Evolutionary conservation across 331 rosid species (phyloP), one percentile per base, ranked within the genome.

Genomic region (Malus hybrid): DNA sequence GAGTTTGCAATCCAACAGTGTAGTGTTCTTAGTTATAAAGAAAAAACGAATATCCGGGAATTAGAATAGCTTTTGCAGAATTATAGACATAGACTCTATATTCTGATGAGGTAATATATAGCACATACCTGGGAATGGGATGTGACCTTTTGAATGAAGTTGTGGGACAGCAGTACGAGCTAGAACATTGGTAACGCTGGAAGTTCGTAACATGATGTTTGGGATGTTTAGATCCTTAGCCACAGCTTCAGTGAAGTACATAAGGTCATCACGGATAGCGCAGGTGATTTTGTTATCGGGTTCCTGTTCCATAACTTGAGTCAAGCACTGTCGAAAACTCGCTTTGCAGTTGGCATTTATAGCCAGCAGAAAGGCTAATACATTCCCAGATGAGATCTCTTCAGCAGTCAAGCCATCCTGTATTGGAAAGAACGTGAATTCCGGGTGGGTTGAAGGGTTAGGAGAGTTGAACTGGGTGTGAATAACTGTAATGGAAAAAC

Each of bases 101-200:
- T 24, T 24, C 24, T 24, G 24, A 24, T 24, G 24, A 24, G 24
- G 24, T 24, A 24, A 24, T 24, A 24, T 24, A 24, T 24, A 1
- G 24, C 27, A 19, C 24, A 46, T 57, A 80, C 75, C 83, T 73
- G 46, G 56, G 67, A 63, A 62, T 22, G 76, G 71, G 42, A 78
- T 9, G 20, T 22, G 28, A 7, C 61, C 71, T 24, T 70, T 8
- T 16, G 20, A 27, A 11, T 19, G 28, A 29, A 75, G 60, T 68
- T 24, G 44, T 9, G 18, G 5, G 48, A 73, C 11, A 22, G 50
- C 60, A 13, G 2, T 1, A 7, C 52, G 29, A 34, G 67, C 27
- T 3, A 73, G 36, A 12, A 44, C 24, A 22, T 54, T 24, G 18
- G 68, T 32, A 19, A 44, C 61, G 5, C 57, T 59, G 46, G 31